Evolutionary conservation across 345 rosid species (phyloP), one percentile per base, ranked within the genome.

Genomic region (Atalantia buxifolia): DNA sequence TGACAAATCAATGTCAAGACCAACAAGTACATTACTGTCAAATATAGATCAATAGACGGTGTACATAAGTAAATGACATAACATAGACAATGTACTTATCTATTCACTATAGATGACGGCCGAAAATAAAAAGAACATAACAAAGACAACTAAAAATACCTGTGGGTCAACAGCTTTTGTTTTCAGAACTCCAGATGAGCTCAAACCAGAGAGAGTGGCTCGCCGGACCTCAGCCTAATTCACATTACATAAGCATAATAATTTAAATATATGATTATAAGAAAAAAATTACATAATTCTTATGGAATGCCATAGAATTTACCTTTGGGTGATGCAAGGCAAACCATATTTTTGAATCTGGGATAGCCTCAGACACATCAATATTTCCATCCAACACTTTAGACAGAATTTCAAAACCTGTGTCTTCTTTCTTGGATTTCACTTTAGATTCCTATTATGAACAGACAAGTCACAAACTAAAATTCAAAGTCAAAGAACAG

Each of bases 281-380:
- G 18, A 40, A 83, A 66, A 66, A 27, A 72, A 69, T 24, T 72
- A 36, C 60, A 53, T 9, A 68, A 77, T 48, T 40, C 57, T 69
- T 13, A 78, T 30, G 13, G 64, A 66, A 75, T 53, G 74, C 40
- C 63, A 25, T 27, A 66, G 33, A 74, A 66, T 53, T 79, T 87
- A 96, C 99, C 98, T 80, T 89, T 18, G 97, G 99, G 84, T 96
- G 98, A 85, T 91, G 89, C 78, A 94, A 84, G 57, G 89, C 87
- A 84, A 94, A 87, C 99, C 95, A 94, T 68, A 90, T 83, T 84
- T 91, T 94, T 65, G 98, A 89, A 85, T 89, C 97, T 69, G 90
- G 82, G 45, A 84, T 33, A 12, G 85, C 79, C 21, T 77, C 48
- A 40, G 94, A 79, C 40, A 76, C 76, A 85, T 90, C 90, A 79